A percentile compares a stretch with the other conserved stretches of the same genome.
Conservation (phyloP, 257 asterid species). For the Rhazya stricta region DNA sequence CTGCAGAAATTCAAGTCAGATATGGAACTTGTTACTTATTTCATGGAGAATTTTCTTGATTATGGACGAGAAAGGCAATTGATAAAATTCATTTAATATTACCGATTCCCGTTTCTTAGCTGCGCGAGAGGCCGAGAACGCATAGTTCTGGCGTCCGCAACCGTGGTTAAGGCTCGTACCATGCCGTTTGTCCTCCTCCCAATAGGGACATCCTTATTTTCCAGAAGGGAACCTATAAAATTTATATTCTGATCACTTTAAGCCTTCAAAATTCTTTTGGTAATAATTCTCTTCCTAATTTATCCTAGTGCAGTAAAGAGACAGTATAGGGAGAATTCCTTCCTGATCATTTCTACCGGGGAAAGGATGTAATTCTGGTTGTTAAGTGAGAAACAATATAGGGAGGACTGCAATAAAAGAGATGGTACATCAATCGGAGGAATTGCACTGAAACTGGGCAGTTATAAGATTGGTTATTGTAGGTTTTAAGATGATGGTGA, state of each 20-base stretch:
- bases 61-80: not conserved
- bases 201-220: not conserved
- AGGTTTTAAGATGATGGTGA: not conserved
- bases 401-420: not conserved
- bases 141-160: not conserved
- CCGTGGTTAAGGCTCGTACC: not conserved
- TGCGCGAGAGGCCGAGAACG: not conserved
- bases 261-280: not conserved
- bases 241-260: not conserved
- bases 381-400: not conserved
- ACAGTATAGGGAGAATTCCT: not conserved
- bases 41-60: not conserved
- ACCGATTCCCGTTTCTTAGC: not conserved
- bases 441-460: not conserved
- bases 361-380: not conserved
- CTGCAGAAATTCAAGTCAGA: not conserved
- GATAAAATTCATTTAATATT: not conserved
- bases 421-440: not conserved
- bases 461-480: not conserved
- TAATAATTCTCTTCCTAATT: not conserved
- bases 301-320: not conserved
- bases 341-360: not conserved
- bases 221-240: no score
- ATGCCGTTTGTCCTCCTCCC: not conserved
- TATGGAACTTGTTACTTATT: not conserved